Evolutionary conservation across 2,329 filamentous ascomycete species (phyloP), one percentile per base, ranked within the genome.

Genomic region (Orbilia brochopaga): DNA sequence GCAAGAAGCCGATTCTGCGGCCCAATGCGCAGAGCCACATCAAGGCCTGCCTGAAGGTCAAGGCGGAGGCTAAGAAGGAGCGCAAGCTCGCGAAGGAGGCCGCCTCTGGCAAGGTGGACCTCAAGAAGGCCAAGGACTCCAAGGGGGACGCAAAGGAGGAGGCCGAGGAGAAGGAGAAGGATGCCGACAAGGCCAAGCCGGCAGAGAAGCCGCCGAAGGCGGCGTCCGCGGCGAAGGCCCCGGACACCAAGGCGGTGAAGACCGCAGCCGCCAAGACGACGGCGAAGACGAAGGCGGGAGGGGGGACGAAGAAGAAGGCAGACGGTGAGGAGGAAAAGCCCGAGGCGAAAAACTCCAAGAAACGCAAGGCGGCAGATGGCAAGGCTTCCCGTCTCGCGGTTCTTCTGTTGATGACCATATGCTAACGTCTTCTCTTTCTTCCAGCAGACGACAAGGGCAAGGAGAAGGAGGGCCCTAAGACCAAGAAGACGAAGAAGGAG

Each of bases 401-500:
- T 21, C 15, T 7, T 60, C n/a, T n/a, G n/a, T n/a, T n/a, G n/a
- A 42, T 24, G 1, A 17, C 19, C 44, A 21, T 4, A 6, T 21
- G 19, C 11, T 13, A 7, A 4, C 2, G 15, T 5, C 42, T 10
- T 1, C 80, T 37, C 65, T 23, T 62, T 69, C 50, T 59, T 50
- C 23, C 57, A 64, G 44, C 64, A 76, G 53, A 73, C 17, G 40
- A 72, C 56, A 58, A 78, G 75, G 60, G 77, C 75, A 72, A 72
- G 35, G 60, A 53, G 11, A 55, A 91, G 59, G 94, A 94, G 81
- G 89, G 86, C 15, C 89, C 90, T 0, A 94, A 93, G 80, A 86
- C 88, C 75, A 96, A 96, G 83, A 96, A 96, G 83, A 96, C 67
- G 8, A 72, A 96, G 83, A 96, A 96, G 81, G 91, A 96, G 74